These are phyloP conservation scores for Alternaria arborescens DNA, from an alignment of 2,329 filamentous ascomycete species.

Conservation along the genomic window DNA sequence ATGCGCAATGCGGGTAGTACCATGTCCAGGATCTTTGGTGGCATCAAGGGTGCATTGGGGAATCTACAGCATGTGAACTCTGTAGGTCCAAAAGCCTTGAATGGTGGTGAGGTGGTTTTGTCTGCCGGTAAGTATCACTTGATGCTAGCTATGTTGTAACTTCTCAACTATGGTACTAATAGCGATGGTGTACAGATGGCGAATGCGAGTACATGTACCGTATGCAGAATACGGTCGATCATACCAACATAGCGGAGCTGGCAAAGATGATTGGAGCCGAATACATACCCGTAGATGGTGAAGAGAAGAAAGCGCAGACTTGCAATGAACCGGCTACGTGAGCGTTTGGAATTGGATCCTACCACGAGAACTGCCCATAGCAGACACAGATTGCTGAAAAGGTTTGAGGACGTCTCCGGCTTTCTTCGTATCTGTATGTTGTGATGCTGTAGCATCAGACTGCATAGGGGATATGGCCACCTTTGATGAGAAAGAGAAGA, in stretches of 20 bases:
- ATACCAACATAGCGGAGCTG: constrained; percentile 29
- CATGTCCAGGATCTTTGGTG: constrained; percentile 21
- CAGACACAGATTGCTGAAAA: too few species aligned
- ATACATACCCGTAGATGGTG: neutral
- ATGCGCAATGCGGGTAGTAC: constrained; percentile 31
- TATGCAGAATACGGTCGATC: constrained; percentile 41
- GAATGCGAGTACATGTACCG: constrained; percentile 35
- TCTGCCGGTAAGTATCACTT: constrained; percentile 20
- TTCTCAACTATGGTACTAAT: neutral
- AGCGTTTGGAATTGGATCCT: neutral
- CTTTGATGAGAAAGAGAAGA: too few species aligned
- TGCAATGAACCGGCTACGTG: neutral
- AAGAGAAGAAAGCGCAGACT: neutral
- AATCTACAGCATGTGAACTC: constrained; percentile 27
- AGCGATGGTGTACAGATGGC: constrained; percentile 16
- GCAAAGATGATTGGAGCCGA: constrained; percentile 13
- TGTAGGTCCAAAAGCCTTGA: constrained; percentile 34
- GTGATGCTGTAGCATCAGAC: too few species aligned
- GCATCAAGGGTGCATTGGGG: constrained; percentile 30
- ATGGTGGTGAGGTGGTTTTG: constrained; percentile 35
- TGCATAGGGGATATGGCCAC: too few species aligned
- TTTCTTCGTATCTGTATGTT: too few species aligned
- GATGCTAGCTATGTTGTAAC: neutral
- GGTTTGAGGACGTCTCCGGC: too few species aligned
- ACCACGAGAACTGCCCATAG: too few species aligned